Evolutionary conservation across 2,329 filamentous ascomycete species (phyloP), one percentile per base, ranked within the genome.

Genomic region (Magnaporthales sp.): DNA sequence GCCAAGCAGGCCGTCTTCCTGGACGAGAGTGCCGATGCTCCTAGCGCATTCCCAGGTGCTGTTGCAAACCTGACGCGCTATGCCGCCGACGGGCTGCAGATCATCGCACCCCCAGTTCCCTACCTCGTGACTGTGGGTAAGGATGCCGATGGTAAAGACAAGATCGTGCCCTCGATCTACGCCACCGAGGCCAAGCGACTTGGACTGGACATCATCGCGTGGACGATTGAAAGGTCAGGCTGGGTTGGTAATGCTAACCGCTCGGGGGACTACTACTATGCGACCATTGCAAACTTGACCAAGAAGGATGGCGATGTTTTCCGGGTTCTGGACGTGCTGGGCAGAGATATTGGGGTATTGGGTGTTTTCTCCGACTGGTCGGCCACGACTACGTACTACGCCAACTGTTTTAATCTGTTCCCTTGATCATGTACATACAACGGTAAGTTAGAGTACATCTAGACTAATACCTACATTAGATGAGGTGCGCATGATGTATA

Each of bases 301-400:
- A 80, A 81, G 66, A 84, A 83, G 46, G 89, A 91, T 70, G 89
- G 89, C 1, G 87, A 91, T 68, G 83, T 89, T 72, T 91, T 85
- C 72, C 84, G 81, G 29, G 79, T 91, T n/a, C 74, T 91, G 51
- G 84, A 91, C 70, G 86, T 89, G 1, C 77, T 92, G 68, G 84
- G 80, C 2, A 79, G 82, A 69, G 77, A 91, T 71, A 84, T 91
- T 10, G 83, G 84, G 0, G 84, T 89, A 15, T 75, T 78, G 31
- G 87, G 81, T 4, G 81, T 91, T 68, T 91, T 91, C 71, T 83
- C 84, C 4, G 89, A 91, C 74, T 91, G 89, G 89, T 84, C 84
- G 19, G 85, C 86, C 11, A 89, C 88, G 0, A 83, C 86, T 8
- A 89, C 87, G 0, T 91, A 89, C 70, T 91, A 90, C 75, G 89